Base-by-base conservation (phyloP, 2,329 filamentous ascomycete genomes). In the Ilyonectria sp. region DNA sequence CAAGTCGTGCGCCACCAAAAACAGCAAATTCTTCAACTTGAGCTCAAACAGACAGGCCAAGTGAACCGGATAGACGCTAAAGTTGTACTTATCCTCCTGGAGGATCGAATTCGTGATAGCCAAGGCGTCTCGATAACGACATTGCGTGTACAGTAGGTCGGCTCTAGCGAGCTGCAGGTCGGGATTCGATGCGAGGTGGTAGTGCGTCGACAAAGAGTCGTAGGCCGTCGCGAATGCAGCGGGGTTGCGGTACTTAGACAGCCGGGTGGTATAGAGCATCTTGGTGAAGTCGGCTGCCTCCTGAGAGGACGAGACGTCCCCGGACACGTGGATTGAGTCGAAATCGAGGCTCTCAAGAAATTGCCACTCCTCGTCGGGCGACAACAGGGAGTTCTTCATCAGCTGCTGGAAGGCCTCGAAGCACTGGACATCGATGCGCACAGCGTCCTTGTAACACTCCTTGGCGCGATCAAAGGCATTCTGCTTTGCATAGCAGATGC, bases 341-440 rank as follows among this genome's bases (percentile, higher is more conserved):
- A 99, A 99, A 81, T 98, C 91, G 23, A 98, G 87, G 58, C 93
- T 94, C 72, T 96, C 92, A 49, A 98, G 87, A 69, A 98, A 97
- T 56, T 91, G 89, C 88, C 95, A 94, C 79, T 98, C 95, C 80
- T 98, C 95, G 40, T 93, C 91, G 0, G 95, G 94, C 54, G 90
- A 90, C 89, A 99, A 93, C 69, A 99, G 87, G 21, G 93, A 93
- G 82, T 99, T 99, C 83, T 94, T 94, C 91, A 98, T 98, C 62
- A 99, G 88, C 83, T 98, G 95, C 75, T 98, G 95, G 78, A 99
- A 98, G 0, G 96, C 96, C 81, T 99, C 96, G 78, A 97, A 98
- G 82, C 96, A 99, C 80, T 97, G 95, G 4, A 98, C 95, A 78
- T 99, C 96, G 77, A 99, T 98, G 69, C 93, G 91, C 52, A 98